Base-by-base conservation (phyloP, 352 stramenopile species). In the Phytophthora megakarya region DNA sequence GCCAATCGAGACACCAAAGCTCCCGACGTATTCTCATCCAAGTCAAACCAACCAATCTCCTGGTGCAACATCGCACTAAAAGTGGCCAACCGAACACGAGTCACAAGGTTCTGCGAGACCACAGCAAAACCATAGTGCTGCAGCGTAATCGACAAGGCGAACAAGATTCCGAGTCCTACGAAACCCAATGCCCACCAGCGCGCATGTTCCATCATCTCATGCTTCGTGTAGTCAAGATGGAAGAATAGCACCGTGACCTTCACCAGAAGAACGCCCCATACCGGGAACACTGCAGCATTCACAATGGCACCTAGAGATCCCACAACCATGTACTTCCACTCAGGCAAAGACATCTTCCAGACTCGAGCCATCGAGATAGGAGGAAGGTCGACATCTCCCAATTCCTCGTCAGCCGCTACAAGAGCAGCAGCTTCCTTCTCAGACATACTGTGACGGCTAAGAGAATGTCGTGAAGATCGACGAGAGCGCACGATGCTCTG, bases 41-140 rank as follows among this genome's bases (percentile, higher is more conserved):
- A 52, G 51, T 96, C 88, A 42, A 95, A 96, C 80, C 86, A 97
- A 1, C 81, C 86, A 35, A 95, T 70, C 37, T 97, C 85, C 35
- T 95, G 86, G 19, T 71, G 57, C 23, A 96, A 62, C 68, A 94
- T 93, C 19, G 78, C 70, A 26, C 55, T 73, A 42, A 91, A 91
- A 6, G 77, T 76, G 16, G 65, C 44, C n/a, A 71, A 39, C 0
- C 83, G 79, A 10, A 93, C 57, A n/a, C 84, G 79, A 54, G 67
- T 72, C 3, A 83, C 85, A 21, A 92, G 67, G 2, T 74, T 72
- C 52, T 88, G 74, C 0, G 75, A 78, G n/a, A 87, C 73, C 3
- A 85, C 74, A 21, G 58, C 70, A 47, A 92, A 92, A 10, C 73
- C 74, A 25, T 85, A 88, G 25, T 85, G 58, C 40, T 87, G 75